Base-by-base conservation (phyloP, 148 eudicot genomes). In the Rhododendron henanense region DNA sequence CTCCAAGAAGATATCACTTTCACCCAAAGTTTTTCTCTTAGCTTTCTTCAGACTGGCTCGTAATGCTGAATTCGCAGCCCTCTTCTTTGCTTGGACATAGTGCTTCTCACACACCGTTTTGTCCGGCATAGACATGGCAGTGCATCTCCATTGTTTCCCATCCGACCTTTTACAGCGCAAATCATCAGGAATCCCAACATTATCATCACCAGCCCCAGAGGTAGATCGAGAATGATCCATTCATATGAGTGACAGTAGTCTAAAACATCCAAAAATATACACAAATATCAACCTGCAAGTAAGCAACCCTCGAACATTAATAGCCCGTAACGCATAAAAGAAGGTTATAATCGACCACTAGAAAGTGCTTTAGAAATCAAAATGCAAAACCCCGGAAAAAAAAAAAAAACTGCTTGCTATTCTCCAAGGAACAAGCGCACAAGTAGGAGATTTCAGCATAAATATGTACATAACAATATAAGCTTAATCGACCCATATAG, bases 131-230 rank as follows among this genome's bases (percentile, higher is more conserved):
- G 98, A 96, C 97, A 94, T 88, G 63, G 97, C 98, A 19, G 98
- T 95, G 90, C 99, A 96, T 91, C 99, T 94, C 99, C 99, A 96
- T 80, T 95, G 99, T 82, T 95, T 96, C 83, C 98, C 98, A 91
- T 96, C 98, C 0, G 98, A 96, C 90, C 98, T 95, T 94, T 96
- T 95, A 89, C 98, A 95, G 16, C 97, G 91, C 86, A 96, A 90
- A 93, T 95, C 98, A 92, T 95, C 98, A 21, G 98, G 95, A 85
- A 96, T 93, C 44, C 96, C 97, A 67, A 83, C 85, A 88, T 87
- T 77, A 87, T 95, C 99, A 79, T 96, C 97, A 55, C 91, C 94
- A 84, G 83, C 90, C 33, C 88, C 94, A 84, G 90, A 85, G 18
- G 81, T 78, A 4, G 90, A 85, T 45, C 90, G 92, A 44, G 84